phyloP scores from a whole-genome alignment of 306 rosid genomes.

The apple (Malus domestica) region ASM211411v1 NC_041803.1:29544001-29544500 shows the following conservation, averaged over 20 bases:
- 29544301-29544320: background rate
- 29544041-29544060: slow-evolving; percentile 76
- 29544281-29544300: background rate
- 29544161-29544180: background rate
- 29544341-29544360: background rate
- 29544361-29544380: background rate
- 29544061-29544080: slow-evolving; percentile 50
- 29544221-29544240: background rate
- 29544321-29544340: background rate
- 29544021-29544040: slow-evolving; percentile 68
- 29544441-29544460: background rate
- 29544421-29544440: background rate
- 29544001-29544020: background rate
- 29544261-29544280: background rate
- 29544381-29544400: background rate
- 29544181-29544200: background rate
- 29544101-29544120: slow-evolving; percentile 84
- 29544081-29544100: slow-evolving; percentile 51
- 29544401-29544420: background rate
- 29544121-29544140: slow-evolving; percentile 97
- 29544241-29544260: background rate
- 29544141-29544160: slow-evolving; percentile 1
- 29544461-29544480: background rate
- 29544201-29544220: background rate
- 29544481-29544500: too few species aligned